A percentile compares a stretch with the other conserved stretches of the same genome.
Evolutionary conservation across 495 filamentous ascomycete genomes (phyloP).

Genomic region (Neurospora sp.): DNA sequence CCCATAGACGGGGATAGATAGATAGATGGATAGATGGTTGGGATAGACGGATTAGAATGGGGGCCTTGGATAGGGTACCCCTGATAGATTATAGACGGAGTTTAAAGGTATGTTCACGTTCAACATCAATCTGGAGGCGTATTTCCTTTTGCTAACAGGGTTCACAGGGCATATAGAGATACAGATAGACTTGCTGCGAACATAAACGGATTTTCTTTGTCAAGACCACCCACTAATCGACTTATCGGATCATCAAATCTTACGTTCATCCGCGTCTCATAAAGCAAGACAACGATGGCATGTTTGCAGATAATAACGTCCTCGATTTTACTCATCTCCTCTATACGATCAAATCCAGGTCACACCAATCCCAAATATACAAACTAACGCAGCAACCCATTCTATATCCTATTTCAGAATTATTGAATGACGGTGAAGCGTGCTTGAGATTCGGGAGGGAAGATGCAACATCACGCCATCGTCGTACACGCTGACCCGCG

Average conservation of each 20-base stretch:
- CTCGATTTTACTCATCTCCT: too few relatives aligned
- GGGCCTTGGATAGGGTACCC: background rate
- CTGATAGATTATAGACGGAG: background rate
- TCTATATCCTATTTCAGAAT: too few relatives aligned
- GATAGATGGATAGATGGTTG: background rate
- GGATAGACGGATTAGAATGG: background rate
- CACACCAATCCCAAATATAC: too few relatives aligned
- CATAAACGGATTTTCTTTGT: background rate
- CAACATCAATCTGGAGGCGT: rapidly evolving
- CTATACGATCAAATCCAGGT: too few relatives aligned
- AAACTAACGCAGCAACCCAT: too few relatives aligned
- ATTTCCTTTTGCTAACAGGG: background rate
- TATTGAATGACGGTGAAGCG: too few relatives aligned
- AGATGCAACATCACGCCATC: too few relatives aligned
- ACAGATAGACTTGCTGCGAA: background rate
- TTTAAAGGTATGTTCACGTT: background rate
- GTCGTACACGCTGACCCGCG: too few relatives aligned
- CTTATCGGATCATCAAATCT: background rate
- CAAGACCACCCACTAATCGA: background rate
- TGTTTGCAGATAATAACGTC: too few relatives aligned
- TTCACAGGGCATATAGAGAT: background rate
- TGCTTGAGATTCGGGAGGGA: too few relatives aligned
- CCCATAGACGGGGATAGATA: background rate
- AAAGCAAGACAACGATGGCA: background rate
- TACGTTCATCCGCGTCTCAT: background rate